These are phyloP conservation scores for Dipodascus albidus DNA, from an alignment of 805 yeast species.

Conservation along the genomic window DNA sequence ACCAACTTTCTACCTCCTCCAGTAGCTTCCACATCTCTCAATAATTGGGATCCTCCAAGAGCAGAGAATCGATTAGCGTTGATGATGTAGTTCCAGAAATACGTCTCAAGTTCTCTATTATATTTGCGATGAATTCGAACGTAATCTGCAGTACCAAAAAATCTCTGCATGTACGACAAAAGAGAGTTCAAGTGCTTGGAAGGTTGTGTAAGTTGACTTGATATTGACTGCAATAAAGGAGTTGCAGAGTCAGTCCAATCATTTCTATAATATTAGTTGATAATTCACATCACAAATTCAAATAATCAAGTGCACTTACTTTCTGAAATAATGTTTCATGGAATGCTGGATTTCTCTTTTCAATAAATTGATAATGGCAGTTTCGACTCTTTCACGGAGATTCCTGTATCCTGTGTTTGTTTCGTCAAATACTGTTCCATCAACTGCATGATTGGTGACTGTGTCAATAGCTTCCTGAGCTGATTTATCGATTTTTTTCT, in stretches of 20 bases:
- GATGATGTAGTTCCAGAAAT: constrained; percentile 30
- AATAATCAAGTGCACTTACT: constrained; percentile 9
- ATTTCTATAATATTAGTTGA: not conserved
- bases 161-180: constrained; percentile 21
- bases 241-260: constrained; percentile 1
- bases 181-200: constrained; percentile 21
- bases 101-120: constrained; percentile 23
- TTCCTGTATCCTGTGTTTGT: constrained; percentile 30
- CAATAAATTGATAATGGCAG: constrained; percentile 23
- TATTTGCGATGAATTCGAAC: constrained; percentile 19
- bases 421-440: constrained; percentile 34
- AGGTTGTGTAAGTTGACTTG: constrained; percentile 19
- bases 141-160: constrained; percentile 25
- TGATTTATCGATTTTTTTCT: constrained; percentile 5
- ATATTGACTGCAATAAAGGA: constrained; percentile 7
- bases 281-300: not conserved
- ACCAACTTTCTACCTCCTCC: constrained; percentile 14
- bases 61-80: constrained; percentile 28
- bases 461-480: constrained; percentile 7
- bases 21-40: constrained; percentile 23
- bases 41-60: constrained; percentile 27
- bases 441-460: constrained; percentile 18
- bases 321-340: constrained; percentile 28
- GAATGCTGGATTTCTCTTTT: constrained; percentile 27
- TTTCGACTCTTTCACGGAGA: constrained; percentile 22